Percentiles rank a stretch among this genome's conserved stretches.
phyloP scores from a whole-genome alignment of 2,329 filamentous ascomycete species.

The Penicillium palitans region DNA sequence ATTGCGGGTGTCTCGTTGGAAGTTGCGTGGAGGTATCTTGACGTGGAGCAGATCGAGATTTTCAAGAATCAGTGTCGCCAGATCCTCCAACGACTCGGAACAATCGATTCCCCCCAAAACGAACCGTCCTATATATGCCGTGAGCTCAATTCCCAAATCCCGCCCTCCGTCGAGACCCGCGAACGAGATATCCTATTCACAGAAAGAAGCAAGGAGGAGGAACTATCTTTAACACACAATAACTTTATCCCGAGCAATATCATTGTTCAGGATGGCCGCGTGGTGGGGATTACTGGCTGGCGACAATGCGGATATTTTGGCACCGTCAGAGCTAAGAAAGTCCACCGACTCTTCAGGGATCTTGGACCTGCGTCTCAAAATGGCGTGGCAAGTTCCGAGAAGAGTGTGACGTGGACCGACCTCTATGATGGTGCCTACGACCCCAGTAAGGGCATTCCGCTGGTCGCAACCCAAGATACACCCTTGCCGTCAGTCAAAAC shows the following conservation, averaged over 20 bases:
- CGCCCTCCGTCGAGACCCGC: constrained; percentile 23
- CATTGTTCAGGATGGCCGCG: constrained; percentile 38
- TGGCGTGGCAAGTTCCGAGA: constrained; percentile 15
- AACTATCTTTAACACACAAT: constrained; percentile 40
- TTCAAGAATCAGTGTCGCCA: constrained; percentile 42
- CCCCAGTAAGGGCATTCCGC: constrained; percentile 11
- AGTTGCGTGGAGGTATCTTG: constrained; percentile 41
- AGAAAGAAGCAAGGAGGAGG: constrained; percentile 27
- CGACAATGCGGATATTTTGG: constrained; percentile 44
- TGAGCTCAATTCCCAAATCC: constrained; percentile 33
- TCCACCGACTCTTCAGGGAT: constrained; percentile 37
- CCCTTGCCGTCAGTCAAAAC: constrained; percentile 36
- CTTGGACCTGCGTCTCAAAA: constrained; percentile 20
- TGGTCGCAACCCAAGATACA: constrained; percentile 19
- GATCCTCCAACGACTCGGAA: constrained; percentile 32
- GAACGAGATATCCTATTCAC: constrained; percentile 39
- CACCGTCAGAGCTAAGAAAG: constrained; percentile 32
- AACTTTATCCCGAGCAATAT: constrained; percentile 40
- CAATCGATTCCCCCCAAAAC: constrained; percentile 27
- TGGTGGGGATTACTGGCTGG: constrained; percentile 44
- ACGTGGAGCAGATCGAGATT: constrained; percentile 31
- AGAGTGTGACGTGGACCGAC: constrained; percentile 35
- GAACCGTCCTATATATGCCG: constrained; percentile 38
- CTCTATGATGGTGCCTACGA: constrained; percentile 35
- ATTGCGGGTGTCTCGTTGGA: constrained; percentile 44